These are phyloP conservation scores for Vicia villosa DNA, from an alignment of 306 rosid species.

Conservation along the genomic window DNA sequence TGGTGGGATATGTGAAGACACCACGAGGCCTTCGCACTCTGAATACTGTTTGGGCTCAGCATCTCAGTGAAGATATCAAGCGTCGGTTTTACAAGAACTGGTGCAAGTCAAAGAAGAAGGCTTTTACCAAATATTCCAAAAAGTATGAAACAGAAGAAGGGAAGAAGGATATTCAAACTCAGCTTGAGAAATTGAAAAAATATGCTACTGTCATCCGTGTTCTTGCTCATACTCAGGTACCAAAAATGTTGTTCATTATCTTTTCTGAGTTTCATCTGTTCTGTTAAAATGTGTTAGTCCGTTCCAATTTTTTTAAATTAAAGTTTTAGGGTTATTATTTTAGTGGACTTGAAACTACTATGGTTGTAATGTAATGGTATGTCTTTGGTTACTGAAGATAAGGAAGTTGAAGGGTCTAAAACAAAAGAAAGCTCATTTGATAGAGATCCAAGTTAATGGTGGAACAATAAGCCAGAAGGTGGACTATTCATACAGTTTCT, in stretches of 20 bases:
- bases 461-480: slow-evolving; percentile 73
- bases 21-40: slow-evolving; percentile 68
- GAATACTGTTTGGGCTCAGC: slow-evolving; percentile 82
- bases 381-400: slow-evolving; percentile 43
- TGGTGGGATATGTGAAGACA: slow-evolving; percentile 74
- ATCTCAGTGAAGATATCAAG: slow-evolving; percentile 75
- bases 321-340: no score
- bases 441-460: slow-evolving; percentile 88
- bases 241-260: neutral
- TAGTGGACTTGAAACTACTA: no score
- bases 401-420: slow-evolving; percentile 84
- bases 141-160: slow-evolving; percentile 65
- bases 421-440: slow-evolving; percentile 88
- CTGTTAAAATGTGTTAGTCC: neutral
- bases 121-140: slow-evolving; percentile 64
- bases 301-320: no score
- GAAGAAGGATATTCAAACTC: slow-evolving; percentile 57
- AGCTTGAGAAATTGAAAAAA: slow-evolving; percentile 69
- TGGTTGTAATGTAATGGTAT: no score
- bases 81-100: slow-evolving; percentile 83
- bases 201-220: slow-evolving; percentile 65
- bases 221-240: slow-evolving; percentile 86
- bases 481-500: slow-evolving; percentile 69
- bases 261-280: neutral
- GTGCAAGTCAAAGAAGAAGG: slow-evolving; percentile 82